Evolutionary conservation across 257 asterid genomes (phyloP).

Genomic region (Solanum chilense): DNA sequence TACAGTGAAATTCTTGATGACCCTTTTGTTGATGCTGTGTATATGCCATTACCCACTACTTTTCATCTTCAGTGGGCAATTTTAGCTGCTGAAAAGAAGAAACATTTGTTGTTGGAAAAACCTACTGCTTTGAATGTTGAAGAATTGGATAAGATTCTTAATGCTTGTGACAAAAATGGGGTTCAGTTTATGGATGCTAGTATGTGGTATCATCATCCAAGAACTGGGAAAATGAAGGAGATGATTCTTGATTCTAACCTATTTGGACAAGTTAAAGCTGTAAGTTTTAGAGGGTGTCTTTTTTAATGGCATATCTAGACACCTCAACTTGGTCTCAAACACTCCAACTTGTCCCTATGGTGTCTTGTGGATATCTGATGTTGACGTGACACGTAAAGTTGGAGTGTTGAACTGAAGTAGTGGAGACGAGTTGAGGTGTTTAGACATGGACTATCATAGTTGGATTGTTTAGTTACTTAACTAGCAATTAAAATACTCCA

Average conservation of each 20-base stretch:
- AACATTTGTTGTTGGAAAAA: conserved; percentile 71
- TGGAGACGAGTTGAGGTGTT: not conserved
- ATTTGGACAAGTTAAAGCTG: conserved; percentile 51
- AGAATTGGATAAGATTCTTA: conserved; percentile 41
- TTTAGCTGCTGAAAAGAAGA: conserved; percentile 49
- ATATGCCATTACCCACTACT: conserved; percentile 72
- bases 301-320: not conserved
- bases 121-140: conserved; percentile 58
- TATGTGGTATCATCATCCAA: conserved; percentile 92
- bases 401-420: not conserved
- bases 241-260: conserved; percentile 24
- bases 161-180: conserved; percentile 40
- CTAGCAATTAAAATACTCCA: not conserved
- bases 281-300: conserved; percentile 11
- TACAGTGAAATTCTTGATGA: conserved; percentile 58
- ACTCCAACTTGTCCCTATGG: not conserved
- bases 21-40: conserved; percentile 62
- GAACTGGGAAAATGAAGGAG: conserved; percentile 57
- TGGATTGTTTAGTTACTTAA: not conserved
- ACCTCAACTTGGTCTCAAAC: not conserved
- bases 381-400: not conserved
- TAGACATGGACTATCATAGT: not conserved
- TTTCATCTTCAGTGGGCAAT: conserved; percentile 67
- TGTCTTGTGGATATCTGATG: not conserved
- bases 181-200: conserved; percentile 87